Conservation (phyloP, 495 filamentous ascomycete species). For the Penicillium angulare region DNA sequence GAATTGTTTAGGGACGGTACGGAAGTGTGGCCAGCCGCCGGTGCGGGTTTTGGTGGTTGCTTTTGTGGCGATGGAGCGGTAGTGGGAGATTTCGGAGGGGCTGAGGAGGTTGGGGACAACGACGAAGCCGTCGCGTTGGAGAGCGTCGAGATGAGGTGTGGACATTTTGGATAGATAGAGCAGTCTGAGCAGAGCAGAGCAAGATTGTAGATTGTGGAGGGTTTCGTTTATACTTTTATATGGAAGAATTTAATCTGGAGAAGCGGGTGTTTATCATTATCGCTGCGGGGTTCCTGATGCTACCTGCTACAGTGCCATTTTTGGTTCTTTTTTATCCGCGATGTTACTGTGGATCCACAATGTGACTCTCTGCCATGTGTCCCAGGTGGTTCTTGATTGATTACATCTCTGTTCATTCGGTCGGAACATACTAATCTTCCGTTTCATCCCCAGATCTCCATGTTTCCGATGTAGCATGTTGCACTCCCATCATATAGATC, state of each 20-base stretch:
- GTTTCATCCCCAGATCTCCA: not conserved
- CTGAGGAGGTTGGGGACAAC: conserved; percentile 48
- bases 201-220: not conserved
- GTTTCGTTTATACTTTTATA: not conserved
- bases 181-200: not conserved
- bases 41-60: conserved; percentile 55
- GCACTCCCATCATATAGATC: not conserved
- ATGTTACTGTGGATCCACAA: conserved; percentile 25
- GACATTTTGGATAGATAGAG: conserved; percentile 10
- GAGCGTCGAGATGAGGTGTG: conserved; percentile 36
- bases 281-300: conserved; percentile 27
- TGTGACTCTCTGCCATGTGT: not conserved
- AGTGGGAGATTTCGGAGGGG: conserved; percentile 44
- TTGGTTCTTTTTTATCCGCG: not conserved
- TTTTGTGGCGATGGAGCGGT: conserved; percentile 53
- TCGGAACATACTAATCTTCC: not conserved
- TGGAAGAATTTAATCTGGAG: not conserved
- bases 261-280: conserved; percentile 48
- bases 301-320: conserved; percentile 14
- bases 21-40: conserved; percentile 73
- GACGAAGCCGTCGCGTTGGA: conserved; percentile 51
- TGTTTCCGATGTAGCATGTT: not conserved
- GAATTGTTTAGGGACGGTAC: conserved; percentile 83
- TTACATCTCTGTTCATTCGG: not conserved
- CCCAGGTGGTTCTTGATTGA: not conserved